phyloP scores from a whole-genome alignment of 2,329 filamentous ascomycete species.

The Fusarium sp. region DNA sequence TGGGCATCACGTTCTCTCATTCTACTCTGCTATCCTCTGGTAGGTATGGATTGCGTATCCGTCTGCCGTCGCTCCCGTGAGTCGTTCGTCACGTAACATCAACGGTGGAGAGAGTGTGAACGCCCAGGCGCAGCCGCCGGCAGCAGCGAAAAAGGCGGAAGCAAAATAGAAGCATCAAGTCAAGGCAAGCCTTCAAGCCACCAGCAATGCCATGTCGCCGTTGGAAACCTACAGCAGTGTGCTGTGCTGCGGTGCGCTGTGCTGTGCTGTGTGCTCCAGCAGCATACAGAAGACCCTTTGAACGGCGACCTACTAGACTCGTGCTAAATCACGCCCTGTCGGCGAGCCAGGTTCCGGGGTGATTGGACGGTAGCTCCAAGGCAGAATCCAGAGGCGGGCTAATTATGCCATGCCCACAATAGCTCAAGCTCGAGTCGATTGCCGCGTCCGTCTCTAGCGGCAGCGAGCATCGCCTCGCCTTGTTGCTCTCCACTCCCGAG shows the following conservation, averaged over 20 bases:
- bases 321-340: not conserved
- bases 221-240: conserved; percentile 13
- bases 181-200: conserved; percentile 19
- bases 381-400: conserved; percentile 30
- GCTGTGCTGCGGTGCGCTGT: not conserved
- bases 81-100: conserved; percentile 36
- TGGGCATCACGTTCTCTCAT: not conserved
- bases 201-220: conserved; percentile 13
- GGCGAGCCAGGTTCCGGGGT: conserved; percentile 22
- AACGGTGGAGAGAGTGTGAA: conserved; percentile 38
- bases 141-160: conserved; percentile 22
- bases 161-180: conserved; percentile 26
- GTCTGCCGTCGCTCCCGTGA: conserved; percentile 2
- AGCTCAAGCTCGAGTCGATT: conserved; percentile 22
- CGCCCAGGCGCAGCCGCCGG: conserved; percentile 35
- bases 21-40: not conserved
- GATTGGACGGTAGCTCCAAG: conserved; percentile 18
- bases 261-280: not conserved
- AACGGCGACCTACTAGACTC: conserved; percentile 2
- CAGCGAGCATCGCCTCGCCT: conserved; percentile 28
- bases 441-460: conserved; percentile 20
- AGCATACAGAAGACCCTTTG: conserved; percentile 20
- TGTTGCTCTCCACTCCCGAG: conserved; percentile 18
- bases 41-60: conserved; percentile 28
- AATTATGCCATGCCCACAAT: conserved; percentile 37